These are phyloP conservation scores for Eucalyptus curtisii DNA, from an alignment of 345 rosid species.

Conservation along the genomic window DNA sequence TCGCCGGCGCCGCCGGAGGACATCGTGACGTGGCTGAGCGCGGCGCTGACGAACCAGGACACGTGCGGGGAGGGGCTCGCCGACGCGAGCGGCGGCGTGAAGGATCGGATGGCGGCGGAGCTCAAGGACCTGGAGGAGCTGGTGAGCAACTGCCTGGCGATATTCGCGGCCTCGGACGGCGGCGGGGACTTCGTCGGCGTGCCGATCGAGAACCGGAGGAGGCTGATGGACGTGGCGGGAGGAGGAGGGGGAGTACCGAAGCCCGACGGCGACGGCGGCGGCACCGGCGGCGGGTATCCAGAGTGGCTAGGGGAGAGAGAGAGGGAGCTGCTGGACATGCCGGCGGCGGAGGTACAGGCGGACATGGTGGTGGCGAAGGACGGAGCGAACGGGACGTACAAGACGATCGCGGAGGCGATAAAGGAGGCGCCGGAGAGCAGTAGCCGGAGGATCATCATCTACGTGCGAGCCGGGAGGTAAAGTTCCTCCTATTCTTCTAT, in stretches of 20 bases:
- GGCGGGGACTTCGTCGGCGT: conserved; percentile 61
- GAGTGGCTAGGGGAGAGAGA: conserved; percentile 58
- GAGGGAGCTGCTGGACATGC: conserved; percentile 38
- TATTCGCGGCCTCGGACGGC: conserved; percentile 28
- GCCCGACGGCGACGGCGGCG: neutral
- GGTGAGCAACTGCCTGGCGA: conserved; percentile 81
- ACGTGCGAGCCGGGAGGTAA: conserved; percentile 95
- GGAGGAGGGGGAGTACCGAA: neutral
- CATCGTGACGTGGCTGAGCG: conserved; percentile 89
- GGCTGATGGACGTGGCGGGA: conserved; percentile 11
- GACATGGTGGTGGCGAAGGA: conserved; percentile 65
- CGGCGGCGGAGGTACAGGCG: conserved; percentile 60
- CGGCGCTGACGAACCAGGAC: conserved; percentile 88
- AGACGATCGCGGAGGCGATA: conserved; percentile 79
- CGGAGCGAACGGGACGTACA: conserved; percentile 68
- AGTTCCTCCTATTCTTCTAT: neutral
- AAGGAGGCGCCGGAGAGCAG: conserved; percentile 77
- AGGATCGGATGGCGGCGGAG: conserved; percentile 39
- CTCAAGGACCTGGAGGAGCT: conserved; percentile 74
- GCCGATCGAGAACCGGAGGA: conserved; percentile 75
- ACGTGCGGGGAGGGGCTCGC: conserved; percentile 83
- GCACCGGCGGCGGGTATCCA: conserved; percentile 33
- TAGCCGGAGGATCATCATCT: conserved; percentile 55
- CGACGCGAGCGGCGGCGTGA: conserved; percentile 40
- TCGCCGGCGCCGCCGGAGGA: conserved; percentile 6